Conservation (phyloP, 495 filamentous ascomycete genomes). For the Friedmanniomyces simplex region DNA sequence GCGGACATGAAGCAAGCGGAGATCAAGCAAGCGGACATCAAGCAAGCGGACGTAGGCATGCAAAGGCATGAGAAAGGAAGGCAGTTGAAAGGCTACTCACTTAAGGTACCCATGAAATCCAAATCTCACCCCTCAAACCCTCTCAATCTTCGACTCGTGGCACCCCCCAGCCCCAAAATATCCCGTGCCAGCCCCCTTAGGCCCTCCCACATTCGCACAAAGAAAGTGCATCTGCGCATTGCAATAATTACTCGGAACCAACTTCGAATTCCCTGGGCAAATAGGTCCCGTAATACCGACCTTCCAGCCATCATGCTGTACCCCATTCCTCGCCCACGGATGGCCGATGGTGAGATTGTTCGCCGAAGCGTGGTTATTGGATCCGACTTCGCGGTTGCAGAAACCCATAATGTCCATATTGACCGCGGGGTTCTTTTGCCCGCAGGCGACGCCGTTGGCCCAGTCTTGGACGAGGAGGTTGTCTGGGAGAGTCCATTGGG, state of each 20-base stretch:
- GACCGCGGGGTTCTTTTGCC: conserved; percentile 2
- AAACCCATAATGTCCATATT: not conserved
- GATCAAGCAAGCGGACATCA: too few species aligned
- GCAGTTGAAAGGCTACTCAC: too few species aligned
- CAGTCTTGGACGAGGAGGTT: not conserved
- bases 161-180: not conserved
- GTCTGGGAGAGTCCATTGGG: not conserved
- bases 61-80: too few species aligned
- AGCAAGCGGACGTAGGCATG: too few species aligned
- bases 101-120: too few species aligned
- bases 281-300: not conserved
- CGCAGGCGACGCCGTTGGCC: not conserved
- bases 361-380: not conserved
- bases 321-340: not conserved
- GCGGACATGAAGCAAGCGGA: too few species aligned
- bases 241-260: not conserved
- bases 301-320: not conserved
- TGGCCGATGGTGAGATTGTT: not conserved
- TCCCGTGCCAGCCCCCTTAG: not conserved
- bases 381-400: not conserved
- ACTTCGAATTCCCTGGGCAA: not conserved
- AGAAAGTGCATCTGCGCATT: not conserved
- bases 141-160: not conserved
- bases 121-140: too few species aligned
- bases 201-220: not conserved